These are phyloP conservation scores for Aspergillus versicolor DNA, from an alignment of 2,329 filamentous ascomycete genomes.

Conservation along the genomic window DNA sequence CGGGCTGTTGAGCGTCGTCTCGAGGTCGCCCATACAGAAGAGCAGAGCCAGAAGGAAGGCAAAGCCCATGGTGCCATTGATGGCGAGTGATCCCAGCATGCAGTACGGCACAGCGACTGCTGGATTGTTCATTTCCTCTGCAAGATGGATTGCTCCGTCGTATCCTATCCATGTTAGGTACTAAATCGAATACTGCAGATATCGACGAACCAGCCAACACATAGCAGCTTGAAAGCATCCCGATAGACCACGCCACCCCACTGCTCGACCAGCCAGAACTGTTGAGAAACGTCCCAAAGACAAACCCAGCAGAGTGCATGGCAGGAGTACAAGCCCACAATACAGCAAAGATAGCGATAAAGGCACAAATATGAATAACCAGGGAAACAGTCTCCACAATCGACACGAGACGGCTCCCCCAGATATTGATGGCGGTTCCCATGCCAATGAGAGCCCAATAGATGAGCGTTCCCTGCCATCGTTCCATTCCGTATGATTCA, in stretches of 20 bases:
- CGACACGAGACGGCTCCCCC: constrained; percentile 2
- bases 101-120: neutral
- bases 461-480: constrained; percentile 41
- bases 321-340: constrained; percentile 2
- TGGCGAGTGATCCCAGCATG: constrained; percentile 25
- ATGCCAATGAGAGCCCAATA: constrained; percentile 10
- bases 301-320: constrained; percentile 1
- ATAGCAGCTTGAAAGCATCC: constrained; percentile 14
- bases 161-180: neutral
- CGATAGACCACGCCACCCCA: constrained; percentile 15
- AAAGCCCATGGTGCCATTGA: constrained; percentile 27
- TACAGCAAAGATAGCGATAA: neutral
- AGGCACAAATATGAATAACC: constrained; percentile 3
- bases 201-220: constrained; percentile 8
- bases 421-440: constrained; percentile 2
- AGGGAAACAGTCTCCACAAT: neutral
- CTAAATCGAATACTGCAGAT: neutral
- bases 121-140: constrained; percentile 11
- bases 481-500: constrained; percentile 38
- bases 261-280: constrained; percentile 12
- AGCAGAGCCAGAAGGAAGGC: constrained; percentile 21
- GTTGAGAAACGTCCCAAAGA: constrained; percentile 10
- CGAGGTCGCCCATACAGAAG: constrained; percentile 24
- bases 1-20: constrained; percentile 29
- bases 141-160: constrained; percentile 13